Evolutionary conservation across 2,329 filamentous ascomycete species (phyloP), one percentile per base, ranked within the genome.

Genomic region (Penicillium sp.): DNA sequence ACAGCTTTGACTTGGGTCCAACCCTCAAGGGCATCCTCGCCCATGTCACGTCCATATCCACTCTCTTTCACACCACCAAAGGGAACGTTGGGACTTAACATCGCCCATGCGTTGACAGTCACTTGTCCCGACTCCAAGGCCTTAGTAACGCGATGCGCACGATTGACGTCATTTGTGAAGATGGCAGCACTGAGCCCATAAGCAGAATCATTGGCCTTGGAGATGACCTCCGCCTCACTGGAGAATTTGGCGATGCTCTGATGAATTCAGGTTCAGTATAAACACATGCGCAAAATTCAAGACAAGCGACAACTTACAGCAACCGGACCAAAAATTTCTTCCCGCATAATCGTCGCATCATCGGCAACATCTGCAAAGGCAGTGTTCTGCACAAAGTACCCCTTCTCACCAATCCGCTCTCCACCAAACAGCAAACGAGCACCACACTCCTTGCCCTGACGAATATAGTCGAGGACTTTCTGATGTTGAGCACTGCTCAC

Each of bases 341-440:
- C 84, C 0, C 75, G 71, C 33, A 74, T 74, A 24, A 79, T 75
- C 1, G 68, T 59, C 79, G 61, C 84, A 11, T 78, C 71, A n/a
- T 77, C 71, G 3, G 75, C 78, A 3, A 83, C 77, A 33, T 80
- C 77, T 1, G 79, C 77, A 58, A 87, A 79, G 39, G 86, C 75
- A 0, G 84, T 86, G 1, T 84, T 84, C 65, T 84, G 79, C 66
- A 87, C 86, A 73, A 87, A 89, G 69, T 85, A 88, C 3, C 86
- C 86, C 1, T 77, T 63, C 0, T 67, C 48, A 0, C 64, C 65
- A 2, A 67, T 58, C 19, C 44, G 56, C n/a, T 62, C 53, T 1
- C 68, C 68, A 5, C 68, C 68, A 35, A 67, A 64, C 21, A 70
- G 43, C 33, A 69, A 44, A 33, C 48, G 48, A 5, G 64, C 64